Percentiles rank a stretch among this genome's conserved stretches.
Conservation (phyloP, 1,139 yeast species). For the Yamadazyma oceani region DNA sequence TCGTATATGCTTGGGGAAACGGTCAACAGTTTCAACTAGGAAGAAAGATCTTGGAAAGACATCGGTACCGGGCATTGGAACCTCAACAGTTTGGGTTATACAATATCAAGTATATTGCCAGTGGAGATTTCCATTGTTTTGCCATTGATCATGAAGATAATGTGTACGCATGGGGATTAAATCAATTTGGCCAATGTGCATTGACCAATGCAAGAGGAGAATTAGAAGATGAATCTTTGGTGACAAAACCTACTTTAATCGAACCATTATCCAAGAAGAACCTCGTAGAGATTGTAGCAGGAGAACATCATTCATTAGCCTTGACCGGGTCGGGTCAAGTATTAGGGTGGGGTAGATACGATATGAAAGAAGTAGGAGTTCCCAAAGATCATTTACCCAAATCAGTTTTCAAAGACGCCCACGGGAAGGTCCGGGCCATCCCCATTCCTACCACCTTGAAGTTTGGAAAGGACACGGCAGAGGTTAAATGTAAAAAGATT, state of each 20-base stretch:
- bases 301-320: conserved; percentile 91
- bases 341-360: conserved; percentile 86
- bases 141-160: conserved; percentile 76
- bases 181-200: conserved; percentile 96
- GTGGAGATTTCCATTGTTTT: conserved; percentile 96
- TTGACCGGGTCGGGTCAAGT: conserved; percentile 70
- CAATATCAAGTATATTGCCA: conserved; percentile 75
- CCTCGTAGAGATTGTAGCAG: conserved; percentile 73
- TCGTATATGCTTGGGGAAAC: conserved; percentile 96
- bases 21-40: conserved; percentile 94
- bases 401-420: conserved; percentile 72
- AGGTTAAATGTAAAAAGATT: conserved; percentile 54
- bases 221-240: conserved; percentile 79
- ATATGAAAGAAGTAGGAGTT: conserved; percentile 90
- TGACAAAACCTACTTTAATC: conserved; percentile 75
- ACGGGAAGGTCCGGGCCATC: conserved; percentile 82
- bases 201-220: conserved; percentile 53
- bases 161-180: conserved; percentile 90
- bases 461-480: conserved; percentile 21
- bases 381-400: conserved; percentile 59
- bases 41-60: conserved; percentile 75
- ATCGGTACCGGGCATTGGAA: conserved; percentile 65
- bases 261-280: conserved; percentile 55
- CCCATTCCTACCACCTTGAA: conserved; percentile 75
- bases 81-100: conserved; percentile 79